A percentile compares a stretch with the other conserved stretches of the same genome.
Evolutionary conservation across 176 grass and related monocot species (phyloP).

Genomic region (Alloteropsis semialata): DNA sequence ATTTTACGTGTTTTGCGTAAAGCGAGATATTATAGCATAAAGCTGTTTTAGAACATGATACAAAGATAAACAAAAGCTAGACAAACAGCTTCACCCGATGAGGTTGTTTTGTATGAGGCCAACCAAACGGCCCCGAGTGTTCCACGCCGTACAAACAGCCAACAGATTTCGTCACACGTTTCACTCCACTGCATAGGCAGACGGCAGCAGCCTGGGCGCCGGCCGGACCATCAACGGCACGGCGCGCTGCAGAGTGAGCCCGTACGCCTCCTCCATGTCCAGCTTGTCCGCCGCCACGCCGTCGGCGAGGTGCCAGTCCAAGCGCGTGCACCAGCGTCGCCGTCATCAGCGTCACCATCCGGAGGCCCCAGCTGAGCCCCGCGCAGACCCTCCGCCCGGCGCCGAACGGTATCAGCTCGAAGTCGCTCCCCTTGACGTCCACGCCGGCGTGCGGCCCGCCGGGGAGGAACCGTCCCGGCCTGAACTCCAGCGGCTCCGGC

Average conservation of each 20-base stretch:
- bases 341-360: slow-evolving; percentile 15
- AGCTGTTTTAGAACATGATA: too few species aligned
- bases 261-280: slow-evolving; percentile 5
- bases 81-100: too few species aligned
- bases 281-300: neutral
- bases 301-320: neutral
- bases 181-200: neutral
- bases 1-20: too few species aligned
- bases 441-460: neutral
- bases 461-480: neutral
- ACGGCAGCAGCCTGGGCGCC: neutral
- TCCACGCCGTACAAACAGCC: too few species aligned
- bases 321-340: neutral
- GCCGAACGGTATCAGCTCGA: slow-evolving; percentile 87
- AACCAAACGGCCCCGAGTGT: too few species aligned
- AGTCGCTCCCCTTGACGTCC: slow-evolving; percentile 20
- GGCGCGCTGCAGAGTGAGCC: slow-evolving; percentile 4
- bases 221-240: slow-evolving; percentile 1
- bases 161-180: too few species aligned
- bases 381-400: slow-evolving; percentile 77
- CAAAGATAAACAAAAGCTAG: too few species aligned
- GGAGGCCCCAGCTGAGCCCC: neutral
- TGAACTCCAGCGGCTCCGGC: neutral
- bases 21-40: too few species aligned
- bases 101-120: too few species aligned